Conservation (phyloP, 2,329 filamentous ascomycete species). For the Shiraia sp. region DNA sequence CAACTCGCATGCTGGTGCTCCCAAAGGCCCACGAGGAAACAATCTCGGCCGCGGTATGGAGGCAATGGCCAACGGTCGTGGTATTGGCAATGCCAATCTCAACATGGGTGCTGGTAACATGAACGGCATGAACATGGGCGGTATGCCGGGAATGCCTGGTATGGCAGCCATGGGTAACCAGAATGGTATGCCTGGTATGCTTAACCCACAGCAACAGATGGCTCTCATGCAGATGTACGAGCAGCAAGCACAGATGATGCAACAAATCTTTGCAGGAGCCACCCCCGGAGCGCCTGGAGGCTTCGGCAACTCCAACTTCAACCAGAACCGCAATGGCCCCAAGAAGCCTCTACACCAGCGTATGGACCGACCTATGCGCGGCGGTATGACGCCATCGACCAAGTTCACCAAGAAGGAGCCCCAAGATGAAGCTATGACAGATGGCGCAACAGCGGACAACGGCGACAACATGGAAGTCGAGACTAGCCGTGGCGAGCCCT, state of each 20-base stretch:
- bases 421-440: slow-evolving; percentile 45
- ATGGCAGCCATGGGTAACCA: slow-evolving; percentile 41
- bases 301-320: slow-evolving; percentile 59
- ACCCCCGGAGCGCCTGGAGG: slow-evolving; percentile 47
- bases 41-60: slow-evolving; percentile 39
- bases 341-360: slow-evolving; percentile 74
- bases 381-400: slow-evolving; percentile 56
- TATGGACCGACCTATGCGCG: slow-evolving; percentile 52
- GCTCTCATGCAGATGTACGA: slow-evolving; percentile 78
- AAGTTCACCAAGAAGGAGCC: slow-evolving; percentile 55
- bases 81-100: slow-evolving; percentile 36
- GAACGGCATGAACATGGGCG: slow-evolving; percentile 47
- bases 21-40: slow-evolving; percentile 69
- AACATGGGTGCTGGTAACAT: slow-evolving; percentile 37
- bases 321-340: slow-evolving; percentile 45
- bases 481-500: slow-evolving; percentile 61
- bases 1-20: slow-evolving; percentile 72
- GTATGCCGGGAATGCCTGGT: slow-evolving; percentile 35
- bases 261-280: slow-evolving; percentile 43
- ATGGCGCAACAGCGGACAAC: slow-evolving; percentile 41
- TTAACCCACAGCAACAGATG: slow-evolving; percentile 72
- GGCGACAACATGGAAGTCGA: slow-evolving; percentile 64
- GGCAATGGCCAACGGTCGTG: slow-evolving; percentile 46
- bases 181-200: slow-evolving; percentile 55
- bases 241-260: slow-evolving; percentile 71